Evolutionary conservation across 2,329 filamentous ascomycete genomes (phyloP).

Genomic region (Sclerotinia subarctica): DNA sequence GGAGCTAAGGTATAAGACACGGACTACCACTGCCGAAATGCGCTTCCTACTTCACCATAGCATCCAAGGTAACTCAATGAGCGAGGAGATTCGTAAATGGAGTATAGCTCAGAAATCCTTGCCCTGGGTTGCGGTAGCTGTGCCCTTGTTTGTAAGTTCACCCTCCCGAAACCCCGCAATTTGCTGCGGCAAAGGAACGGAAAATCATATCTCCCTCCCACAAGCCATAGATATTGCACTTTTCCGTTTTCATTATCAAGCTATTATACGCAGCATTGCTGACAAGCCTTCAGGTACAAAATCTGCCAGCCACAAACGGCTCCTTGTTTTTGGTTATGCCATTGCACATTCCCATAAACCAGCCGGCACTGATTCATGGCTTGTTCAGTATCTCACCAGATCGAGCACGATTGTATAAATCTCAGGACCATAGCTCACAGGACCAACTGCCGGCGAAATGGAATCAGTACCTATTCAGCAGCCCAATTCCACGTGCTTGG

Average conservation of each 20-base stretch:
- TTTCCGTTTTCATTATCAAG: not conserved
- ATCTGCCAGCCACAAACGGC: conserved; percentile 23
- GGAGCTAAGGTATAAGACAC: conserved; percentile 18
- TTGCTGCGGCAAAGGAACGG: not conserved
- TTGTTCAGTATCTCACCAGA: conserved; percentile 39
- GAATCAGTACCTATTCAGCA: conserved; percentile 37
- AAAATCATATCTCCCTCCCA: not conserved
- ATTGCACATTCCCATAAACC: conserved; percentile 35
- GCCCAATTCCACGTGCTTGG: conserved; percentile 35
- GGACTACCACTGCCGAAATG: conserved; percentile 10
- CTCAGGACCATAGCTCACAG: conserved; percentile 30
- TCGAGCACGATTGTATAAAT: conserved; percentile 35
- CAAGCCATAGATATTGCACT: not conserved
- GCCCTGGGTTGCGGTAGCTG: conserved; percentile 40
- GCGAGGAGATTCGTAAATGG: conserved; percentile 33
- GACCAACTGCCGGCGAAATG: conserved; percentile 33
- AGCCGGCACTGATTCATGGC: conserved; percentile 40
- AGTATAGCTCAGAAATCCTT: conserved; percentile 34
- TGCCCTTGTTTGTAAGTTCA: conserved; percentile 30
- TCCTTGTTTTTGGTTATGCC: conserved; percentile 39
- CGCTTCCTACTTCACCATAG: conserved; percentile 37
- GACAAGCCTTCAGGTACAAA: not conserved
- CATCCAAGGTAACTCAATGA: conserved; percentile 29
- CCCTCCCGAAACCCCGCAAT: not conserved
- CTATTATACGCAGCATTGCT: not conserved